A percentile compares a stretch with the other conserved stretches of the same genome.
Conservation (phyloP, 352 stramenopile species). For the Saprolegnia parasitica region DNA sequence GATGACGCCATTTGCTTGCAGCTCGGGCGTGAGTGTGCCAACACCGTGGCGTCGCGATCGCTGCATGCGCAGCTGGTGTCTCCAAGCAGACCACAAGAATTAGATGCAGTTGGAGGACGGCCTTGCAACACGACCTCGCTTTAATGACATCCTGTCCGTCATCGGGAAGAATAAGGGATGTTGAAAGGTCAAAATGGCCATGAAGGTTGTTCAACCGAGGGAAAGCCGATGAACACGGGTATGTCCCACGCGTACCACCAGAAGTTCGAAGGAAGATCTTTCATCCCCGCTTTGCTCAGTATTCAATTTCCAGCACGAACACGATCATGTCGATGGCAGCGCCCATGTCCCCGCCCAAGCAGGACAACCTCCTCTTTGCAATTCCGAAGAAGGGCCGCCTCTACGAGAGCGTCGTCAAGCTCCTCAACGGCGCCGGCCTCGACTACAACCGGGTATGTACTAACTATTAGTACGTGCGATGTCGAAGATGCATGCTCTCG, state of each 20-base stretch:
- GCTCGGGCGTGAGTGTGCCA: no score
- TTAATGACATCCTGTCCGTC: no score
- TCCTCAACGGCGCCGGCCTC: conserved; percentile 94
- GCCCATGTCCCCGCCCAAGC: conserved; percentile 26
- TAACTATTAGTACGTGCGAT: neutral
- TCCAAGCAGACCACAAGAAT: neutral
- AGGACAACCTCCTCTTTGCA: conserved; percentile 86
- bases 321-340: neutral
- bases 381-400: conserved; percentile 98
- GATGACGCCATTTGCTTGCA: no score
- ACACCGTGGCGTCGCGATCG: no score
- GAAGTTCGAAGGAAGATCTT: conserved; percentile 20
- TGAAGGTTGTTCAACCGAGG: no score
- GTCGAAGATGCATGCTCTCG: neutral
- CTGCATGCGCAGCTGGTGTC: neutral
- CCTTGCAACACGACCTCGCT: no score
- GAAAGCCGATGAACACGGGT: no score
- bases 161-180: no score
- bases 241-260: neutral
- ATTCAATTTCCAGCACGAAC: neutral
- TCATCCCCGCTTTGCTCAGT: neutral
- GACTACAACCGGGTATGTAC: conserved; percentile 88
- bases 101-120: neutral
- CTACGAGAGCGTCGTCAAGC: conserved; percentile 93
- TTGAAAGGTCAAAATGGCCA: no score